Evolutionary conservation across 352 stramenopile genomes (phyloP), one percentile per base, ranked within the genome.

Genomic region (Phytophthora kernoviae): DNA sequence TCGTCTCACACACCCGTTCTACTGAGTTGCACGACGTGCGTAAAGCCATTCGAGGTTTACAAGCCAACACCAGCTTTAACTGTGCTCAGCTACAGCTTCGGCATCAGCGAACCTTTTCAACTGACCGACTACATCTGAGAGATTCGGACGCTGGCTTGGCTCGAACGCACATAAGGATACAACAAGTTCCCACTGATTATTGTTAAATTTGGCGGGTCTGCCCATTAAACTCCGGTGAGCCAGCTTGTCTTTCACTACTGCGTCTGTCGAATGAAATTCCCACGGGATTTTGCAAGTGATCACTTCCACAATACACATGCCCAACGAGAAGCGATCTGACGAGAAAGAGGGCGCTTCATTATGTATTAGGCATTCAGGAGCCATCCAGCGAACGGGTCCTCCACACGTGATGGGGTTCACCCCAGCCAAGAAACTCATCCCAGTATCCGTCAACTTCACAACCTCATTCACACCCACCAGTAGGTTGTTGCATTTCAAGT

Each of bases 371-470:
- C 43, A 60, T 21, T 60, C 53, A 8, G 53, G 53, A 5, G 53
- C 53, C 7, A 21, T 42, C 53, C 53, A 60, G 36, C 53, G 53
- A 39, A 54, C 26, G 0, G 42, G 30, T 1, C 53, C 53, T 11
- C 14, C 15, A 22, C 10, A 15, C n/a, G 10, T 1, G 5, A 24
- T 12, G 5, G 39, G 32, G 7, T 11, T 37, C 39, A 44, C 53
- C 1, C 33, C 44, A 20, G 24, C 8, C 30, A 55, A 8, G 24
- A 58, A 62, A 18, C 51, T 61, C 39, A 61, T 42, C 4, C 62
- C 66, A 40, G 71, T 71, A 24, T 71, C 66, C 26, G 49, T 56
- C 5, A 75, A 30, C 48, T 63, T 58, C 11, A 39, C 61, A 3
- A 53, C 54, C 12, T 39, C 57, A 21, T 62, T 54, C 1, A 12